Evolutionary conservation across 805 yeast species (phyloP), one percentile per base, ranked within the genome.

Genomic region (Nakazawaea anatomiae): DNA sequence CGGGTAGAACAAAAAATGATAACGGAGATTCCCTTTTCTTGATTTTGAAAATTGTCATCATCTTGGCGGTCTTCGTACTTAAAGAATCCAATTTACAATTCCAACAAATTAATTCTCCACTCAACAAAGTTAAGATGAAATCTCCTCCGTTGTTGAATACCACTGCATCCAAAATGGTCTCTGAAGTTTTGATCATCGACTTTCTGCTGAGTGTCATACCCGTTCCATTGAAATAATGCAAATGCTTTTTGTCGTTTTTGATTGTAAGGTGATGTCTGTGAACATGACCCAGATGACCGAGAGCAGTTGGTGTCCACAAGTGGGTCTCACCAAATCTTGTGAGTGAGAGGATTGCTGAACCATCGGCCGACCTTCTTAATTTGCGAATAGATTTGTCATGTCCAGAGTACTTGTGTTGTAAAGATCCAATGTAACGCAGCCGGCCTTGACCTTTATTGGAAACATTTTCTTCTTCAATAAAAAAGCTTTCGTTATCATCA

Each of bases 331-430:
- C 76, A 57, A 83, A 85, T 55, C 89, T 68, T 6, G 85, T 78
- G 10, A 75, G 65, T 1, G 89, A 78, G 9, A 86, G 63, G 54
- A 83, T 63, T 0, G 86, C 75, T 30, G 74, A 69, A 36, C 91
- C 92, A 59, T 82, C 80, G 6, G 80, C 69, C 1, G 96, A 85
- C 58, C 90, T 79, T 14, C 80, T 69, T 3, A 91, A 64, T 46
- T 73, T 75, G 56, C 79, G 80, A 27, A 91, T 82, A 0, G 96
- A 87, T 61, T 90, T 90, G 50, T 81, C 77, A 61, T 90, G 97
- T 1, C 98, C 98, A 1, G 95, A 89, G 50, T 85, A 79, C 57
- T 85, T 83, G 55, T 82, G 75, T 28, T 73, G 68, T 8, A 82
- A 56, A 5, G 54, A 55, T 5, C 71, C 73, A 9, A 69, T 56